Percentiles rank a stretch among this genome's conserved stretches.
Conservation (phyloP, 129 eudicot species). For the Chrysanthemum makinoi region DNA sequence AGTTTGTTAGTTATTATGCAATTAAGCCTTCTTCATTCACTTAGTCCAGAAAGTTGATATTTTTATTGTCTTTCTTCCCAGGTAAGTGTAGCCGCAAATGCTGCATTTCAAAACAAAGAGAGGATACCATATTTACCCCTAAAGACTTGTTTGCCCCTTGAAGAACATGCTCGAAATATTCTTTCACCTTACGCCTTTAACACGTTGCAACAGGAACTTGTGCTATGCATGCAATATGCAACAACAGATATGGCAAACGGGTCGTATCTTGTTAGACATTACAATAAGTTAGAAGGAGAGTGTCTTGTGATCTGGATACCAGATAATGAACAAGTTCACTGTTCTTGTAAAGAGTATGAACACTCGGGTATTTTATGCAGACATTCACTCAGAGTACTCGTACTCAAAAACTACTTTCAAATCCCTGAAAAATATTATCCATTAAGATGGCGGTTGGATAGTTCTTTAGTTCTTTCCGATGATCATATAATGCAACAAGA, state of each 20-base stretch:
- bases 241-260: slow-evolving; percentile 66
- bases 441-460: slow-evolving; percentile 55
- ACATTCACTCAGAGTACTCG: slow-evolving; percentile 61
- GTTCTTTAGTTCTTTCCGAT: slow-evolving; percentile 44
- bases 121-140: slow-evolving; percentile 39
- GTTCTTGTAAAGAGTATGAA: slow-evolving; percentile 74
- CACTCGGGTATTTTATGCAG: slow-evolving; percentile 68
- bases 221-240: slow-evolving; percentile 65
- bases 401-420: slow-evolving; percentile 67
- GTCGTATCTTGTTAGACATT: slow-evolving; percentile 67
- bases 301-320: slow-evolving; percentile 63
- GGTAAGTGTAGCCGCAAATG: slow-evolving; percentile 49
- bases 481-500: slow-evolving; percentile 38
- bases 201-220: slow-evolving; percentile 55
- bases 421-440: slow-evolving; percentile 70
- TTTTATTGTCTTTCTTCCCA: slow-evolving; percentile 17
- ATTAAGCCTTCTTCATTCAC: not conserved
- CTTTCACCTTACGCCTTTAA: slow-evolving; percentile 69
- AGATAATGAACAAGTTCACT: slow-evolving; percentile 71
- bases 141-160: slow-evolving; percentile 65
- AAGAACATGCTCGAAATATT: slow-evolving; percentile 68
- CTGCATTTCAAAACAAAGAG: slow-evolving; percentile 38
- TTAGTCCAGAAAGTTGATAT: slow-evolving; percentile 7
- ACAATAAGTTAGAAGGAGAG: slow-evolving; percentile 67
- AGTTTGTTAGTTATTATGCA: no score